Evolutionary conservation across 148 eudicot species (phyloP).

Genomic region (Rhododendron ferrugineum): DNA sequence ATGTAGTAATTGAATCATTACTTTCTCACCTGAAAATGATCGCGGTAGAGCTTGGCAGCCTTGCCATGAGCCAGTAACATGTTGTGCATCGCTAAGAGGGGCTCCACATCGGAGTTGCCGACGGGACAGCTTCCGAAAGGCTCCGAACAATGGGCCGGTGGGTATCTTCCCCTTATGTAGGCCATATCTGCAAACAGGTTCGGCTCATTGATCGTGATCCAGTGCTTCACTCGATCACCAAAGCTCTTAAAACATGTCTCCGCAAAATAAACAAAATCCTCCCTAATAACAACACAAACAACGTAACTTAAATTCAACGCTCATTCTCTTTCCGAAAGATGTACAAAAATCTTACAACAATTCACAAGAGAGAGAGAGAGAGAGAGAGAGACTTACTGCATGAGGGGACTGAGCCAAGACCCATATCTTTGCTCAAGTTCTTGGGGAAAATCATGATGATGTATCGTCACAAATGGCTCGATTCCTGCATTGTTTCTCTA

Average conservation of each 20-base stretch:
- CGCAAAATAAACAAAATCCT: conserved; percentile 59
- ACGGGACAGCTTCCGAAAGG: conserved; percentile 43
- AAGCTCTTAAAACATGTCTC: conserved; percentile 60
- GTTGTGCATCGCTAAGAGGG: conserved; percentile 59
- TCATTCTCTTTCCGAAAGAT: not conserved
- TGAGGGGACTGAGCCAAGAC: conserved; percentile 70
- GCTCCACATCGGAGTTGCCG: conserved; percentile 69
- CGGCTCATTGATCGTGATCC: conserved; percentile 87
- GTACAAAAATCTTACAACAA: not conserved
- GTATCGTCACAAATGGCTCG: conserved; percentile 64
- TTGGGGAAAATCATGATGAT: conserved; percentile 61
- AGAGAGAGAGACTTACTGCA: conserved; percentile 37
- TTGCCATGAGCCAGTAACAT: conserved; percentile 68
- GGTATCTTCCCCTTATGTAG: conserved; percentile 43
- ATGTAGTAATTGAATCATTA: not conserved
- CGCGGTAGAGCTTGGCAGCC: conserved; percentile 50
- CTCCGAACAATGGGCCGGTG: conserved; percentile 69
- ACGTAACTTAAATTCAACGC: not conserved
- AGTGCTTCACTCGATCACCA: conserved; percentile 72
- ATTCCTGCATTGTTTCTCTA: conserved; percentile 40
- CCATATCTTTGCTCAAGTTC: conserved; percentile 64
- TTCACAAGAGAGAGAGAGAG: not conserved
- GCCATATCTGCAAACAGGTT: conserved; percentile 37
- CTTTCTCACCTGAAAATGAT: conserved; percentile 34
- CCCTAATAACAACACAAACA: conserved; percentile 29